Percentiles rank a stretch among this genome's conserved stretches.
These are phyloP conservation scores for Gnomoniopsis sp. DNA, from an alignment of 2,329 filamentous ascomycete genomes.

Conservation along the genomic window DNA sequence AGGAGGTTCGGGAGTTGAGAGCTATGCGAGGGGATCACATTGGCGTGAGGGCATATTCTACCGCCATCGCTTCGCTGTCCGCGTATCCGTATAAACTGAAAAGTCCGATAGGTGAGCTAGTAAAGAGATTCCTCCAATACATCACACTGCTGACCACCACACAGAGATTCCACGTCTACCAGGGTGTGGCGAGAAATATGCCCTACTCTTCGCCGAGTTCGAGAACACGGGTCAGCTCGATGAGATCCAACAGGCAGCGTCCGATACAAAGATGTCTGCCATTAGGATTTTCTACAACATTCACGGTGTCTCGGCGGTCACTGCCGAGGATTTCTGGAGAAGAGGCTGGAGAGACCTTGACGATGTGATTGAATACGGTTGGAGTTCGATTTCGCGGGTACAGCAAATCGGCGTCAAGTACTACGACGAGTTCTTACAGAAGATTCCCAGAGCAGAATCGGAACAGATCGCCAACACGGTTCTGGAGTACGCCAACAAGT, in stretches of 20 bases:
- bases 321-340: constrained; percentile 76
- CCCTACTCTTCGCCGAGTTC: constrained; percentile 75
- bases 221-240: constrained; percentile 54
- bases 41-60: constrained; percentile 82
- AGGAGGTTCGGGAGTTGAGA: constrained; percentile 69
- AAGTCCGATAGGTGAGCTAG: constrained; percentile 37
- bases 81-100: constrained; percentile 66
- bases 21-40: constrained; percentile 71
- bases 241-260: constrained; percentile 62
- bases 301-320: constrained; percentile 86
- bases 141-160: not conserved
- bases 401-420: constrained; percentile 95
- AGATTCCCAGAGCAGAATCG: constrained; percentile 71
- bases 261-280: constrained; percentile 60
- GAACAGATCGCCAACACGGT: constrained; percentile 64
- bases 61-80: constrained; percentile 76
- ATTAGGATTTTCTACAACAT: constrained; percentile 76
- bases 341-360: constrained; percentile 80
- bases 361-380: constrained; percentile 80
- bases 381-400: constrained; percentile 68
- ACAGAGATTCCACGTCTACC: constrained; percentile 59
- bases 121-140: not conserved
- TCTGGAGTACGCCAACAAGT: constrained; percentile 60
- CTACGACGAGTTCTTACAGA: constrained; percentile 76
- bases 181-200: constrained; percentile 78